phyloP scores from a whole-genome alignment of 495 filamentous ascomycete species.

The Trichocladium antarcticum region DNA sequence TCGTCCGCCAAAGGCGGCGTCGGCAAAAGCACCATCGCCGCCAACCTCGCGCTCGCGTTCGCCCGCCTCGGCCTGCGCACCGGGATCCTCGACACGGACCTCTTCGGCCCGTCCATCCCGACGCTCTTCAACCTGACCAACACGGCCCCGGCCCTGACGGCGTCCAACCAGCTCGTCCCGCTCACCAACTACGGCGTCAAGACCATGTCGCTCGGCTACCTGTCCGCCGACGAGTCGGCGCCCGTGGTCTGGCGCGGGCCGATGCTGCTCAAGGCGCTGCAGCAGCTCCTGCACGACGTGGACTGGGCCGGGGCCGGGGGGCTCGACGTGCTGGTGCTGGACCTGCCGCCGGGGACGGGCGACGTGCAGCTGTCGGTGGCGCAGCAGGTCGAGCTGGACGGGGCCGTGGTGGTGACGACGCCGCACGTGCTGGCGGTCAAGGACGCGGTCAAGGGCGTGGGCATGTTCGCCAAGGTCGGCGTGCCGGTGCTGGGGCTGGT shows the following conservation, averaged over 20 bases:
- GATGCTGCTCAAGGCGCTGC: conserved; percentile 96
- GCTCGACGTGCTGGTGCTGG: conserved; percentile 74
- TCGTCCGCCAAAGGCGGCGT: conserved; percentile 96
- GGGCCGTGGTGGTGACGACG: conserved; percentile 77
- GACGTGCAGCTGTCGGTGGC: conserved; percentile 89
- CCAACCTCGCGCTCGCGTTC: conserved; percentile 79
- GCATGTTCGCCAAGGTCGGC: conserved; percentile 79
- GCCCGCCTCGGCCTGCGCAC: conserved; percentile 66
- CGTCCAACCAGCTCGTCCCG: conserved; percentile 69
- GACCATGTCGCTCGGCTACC: conserved; percentile 97
- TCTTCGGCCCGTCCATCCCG: conserved; percentile 92
- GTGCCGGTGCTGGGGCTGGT: conserved; percentile 77
- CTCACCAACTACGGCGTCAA: conserved; percentile 93
- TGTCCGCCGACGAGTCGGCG: conserved; percentile 56
- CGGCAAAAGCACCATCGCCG: conserved; percentile 88
- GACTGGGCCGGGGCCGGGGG: conserved; percentile 72
- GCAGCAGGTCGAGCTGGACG: conserved; percentile 79
- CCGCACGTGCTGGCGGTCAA: conserved; percentile 83
- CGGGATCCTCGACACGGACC: conserved; percentile 88
- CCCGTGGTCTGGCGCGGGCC: conserved; percentile 93
- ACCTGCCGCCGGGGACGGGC: conserved; percentile 88
- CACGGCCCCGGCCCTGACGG: conserved; percentile 50
- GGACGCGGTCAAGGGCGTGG: conserved; percentile 80
- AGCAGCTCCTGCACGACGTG: conserved; percentile 88
- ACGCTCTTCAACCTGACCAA: conserved; percentile 67